phyloP scores from a whole-genome alignment of 2,329 filamentous ascomycete species.

The Xylaria multiplex region DNA sequence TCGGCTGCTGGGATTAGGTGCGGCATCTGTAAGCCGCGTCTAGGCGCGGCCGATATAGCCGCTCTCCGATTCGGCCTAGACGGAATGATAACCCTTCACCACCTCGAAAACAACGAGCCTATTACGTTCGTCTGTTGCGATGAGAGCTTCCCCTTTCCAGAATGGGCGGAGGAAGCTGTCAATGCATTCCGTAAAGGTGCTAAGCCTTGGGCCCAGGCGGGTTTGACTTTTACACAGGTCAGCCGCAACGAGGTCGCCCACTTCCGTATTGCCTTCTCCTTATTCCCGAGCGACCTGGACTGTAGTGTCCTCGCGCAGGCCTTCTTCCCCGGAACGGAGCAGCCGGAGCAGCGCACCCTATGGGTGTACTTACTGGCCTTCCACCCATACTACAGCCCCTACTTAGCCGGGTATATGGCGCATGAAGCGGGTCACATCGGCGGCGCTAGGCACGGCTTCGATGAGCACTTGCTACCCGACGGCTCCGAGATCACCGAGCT shows the following conservation, averaged over 20 bases:
- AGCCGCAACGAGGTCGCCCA: conserved; percentile 4
- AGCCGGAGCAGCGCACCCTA: conserved; percentile 9
- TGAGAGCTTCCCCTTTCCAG: conserved; percentile 4
- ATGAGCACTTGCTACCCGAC: not conserved
- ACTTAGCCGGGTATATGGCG: conserved; percentile 9
- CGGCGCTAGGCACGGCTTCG: conserved; percentile 7
- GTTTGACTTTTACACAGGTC: conserved; percentile 4
- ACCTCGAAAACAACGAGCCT: not conserved
- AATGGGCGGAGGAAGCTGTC: not conserved
- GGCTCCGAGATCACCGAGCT: conserved; percentile 1
- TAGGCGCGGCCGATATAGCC: not conserved
- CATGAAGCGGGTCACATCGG: conserved; percentile 21
- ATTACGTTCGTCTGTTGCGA: conserved; percentile 20
- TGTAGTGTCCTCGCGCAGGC: conserved; percentile 2
- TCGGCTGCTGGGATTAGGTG: not conserved
- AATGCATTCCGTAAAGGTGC: conserved; percentile 4
- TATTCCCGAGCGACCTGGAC: not conserved
- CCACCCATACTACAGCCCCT: not conserved
- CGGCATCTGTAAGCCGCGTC: not conserved
- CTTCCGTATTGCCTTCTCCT: conserved; percentile 12
- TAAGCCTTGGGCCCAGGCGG: not conserved
- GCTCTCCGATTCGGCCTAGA: conserved; percentile 13
- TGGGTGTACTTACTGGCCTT: conserved; percentile 18
- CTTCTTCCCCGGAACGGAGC: conserved; percentile 1
- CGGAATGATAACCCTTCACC: not conserved